Conservation (phyloP, 371 early-diverging fungal genomes). For the Thermomucor indicae-seudaticae region DNA sequence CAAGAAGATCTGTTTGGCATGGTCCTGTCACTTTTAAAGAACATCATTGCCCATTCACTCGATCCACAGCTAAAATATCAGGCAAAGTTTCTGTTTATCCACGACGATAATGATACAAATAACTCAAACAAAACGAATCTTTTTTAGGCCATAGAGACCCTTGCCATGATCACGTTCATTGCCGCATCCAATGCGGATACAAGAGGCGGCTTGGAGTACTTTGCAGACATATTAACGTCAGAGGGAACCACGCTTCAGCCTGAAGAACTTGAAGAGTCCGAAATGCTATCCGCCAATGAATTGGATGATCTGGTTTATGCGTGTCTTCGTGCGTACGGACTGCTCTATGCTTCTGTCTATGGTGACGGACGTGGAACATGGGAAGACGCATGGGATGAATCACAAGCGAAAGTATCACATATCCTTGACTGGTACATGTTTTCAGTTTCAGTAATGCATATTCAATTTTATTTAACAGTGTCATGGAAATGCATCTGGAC, state of each 20-base stretch:
- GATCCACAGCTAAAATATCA: slow-evolving; percentile 37
- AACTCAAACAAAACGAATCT: neutral
- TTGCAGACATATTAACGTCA: slow-evolving; percentile 24
- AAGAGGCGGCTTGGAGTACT: slow-evolving; percentile 20
- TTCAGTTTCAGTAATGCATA: neutral
- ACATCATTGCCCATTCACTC: slow-evolving; percentile 31
- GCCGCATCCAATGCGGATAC: slow-evolving; percentile 53
- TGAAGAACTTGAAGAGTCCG: slow-evolving; percentile 11
- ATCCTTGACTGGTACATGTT: neutral
- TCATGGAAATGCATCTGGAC: slow-evolving; percentile 36
- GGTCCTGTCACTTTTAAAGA: slow-evolving; percentile 42
- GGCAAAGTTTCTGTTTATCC: neutral
- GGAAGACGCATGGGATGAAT: slow-evolving; percentile 39
- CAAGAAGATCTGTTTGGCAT: slow-evolving; percentile 54
- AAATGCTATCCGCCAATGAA: slow-evolving; percentile 6
- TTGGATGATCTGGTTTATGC: slow-evolving; percentile 22
- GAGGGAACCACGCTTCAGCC: slow-evolving; percentile 17
- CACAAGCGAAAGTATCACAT: slow-evolving; percentile 26
- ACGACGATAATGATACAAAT: slow-evolving; percentile 2
- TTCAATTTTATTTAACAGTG: slow-evolving; percentile 7
- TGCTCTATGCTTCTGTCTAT: slow-evolving; percentile 46
- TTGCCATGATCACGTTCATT: slow-evolving; percentile 57
- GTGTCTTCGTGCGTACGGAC: slow-evolving; percentile 40
- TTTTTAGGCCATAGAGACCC: slow-evolving; percentile 35
- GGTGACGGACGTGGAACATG: slow-evolving; percentile 28